Evolutionary conservation across 768 basidiomycete genomes (phyloP).

Genomic region (Hericium coralloides): DNA sequence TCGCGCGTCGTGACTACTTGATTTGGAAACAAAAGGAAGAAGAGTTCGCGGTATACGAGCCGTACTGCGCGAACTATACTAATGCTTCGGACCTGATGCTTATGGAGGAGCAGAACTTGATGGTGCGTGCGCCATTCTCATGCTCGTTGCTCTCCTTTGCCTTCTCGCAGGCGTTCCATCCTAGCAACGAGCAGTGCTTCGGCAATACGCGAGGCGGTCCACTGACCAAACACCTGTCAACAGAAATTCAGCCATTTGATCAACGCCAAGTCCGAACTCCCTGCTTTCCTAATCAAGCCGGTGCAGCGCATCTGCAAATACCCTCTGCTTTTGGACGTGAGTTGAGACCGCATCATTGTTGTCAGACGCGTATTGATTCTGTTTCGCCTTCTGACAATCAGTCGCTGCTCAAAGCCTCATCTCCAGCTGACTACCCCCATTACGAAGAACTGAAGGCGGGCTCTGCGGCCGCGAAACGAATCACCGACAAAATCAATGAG

Average conservation of each 20-base stretch:
- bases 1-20: conserved; percentile 2
- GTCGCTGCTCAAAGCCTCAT: conserved; percentile 71
- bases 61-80: conserved; percentile 94
- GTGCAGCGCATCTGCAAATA: conserved; percentile 99
- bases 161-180: not conserved
- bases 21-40: conserved; percentile 73
- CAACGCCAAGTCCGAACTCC: conserved; percentile 85
- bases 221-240: conserved; percentile 16
- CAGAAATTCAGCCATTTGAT: conserved; percentile 79
- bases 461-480: conserved; percentile 79
- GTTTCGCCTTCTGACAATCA: conserved; percentile 20
- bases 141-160: conserved; percentile 2
- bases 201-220: not conserved
- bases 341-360: conserved; percentile 21
- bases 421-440: conserved; percentile 52
- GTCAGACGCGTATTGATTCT: conserved; percentile 3
- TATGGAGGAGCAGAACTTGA: conserved; percentile 76
- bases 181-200: not conserved
- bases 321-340: conserved; percentile 84
- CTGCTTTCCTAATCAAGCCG: conserved; percentile 96
- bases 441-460: conserved; percentile 80
- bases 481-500: conserved; percentile 94
- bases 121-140: conserved; percentile 43
- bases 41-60: conserved; percentile 92
- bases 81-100: conserved; percentile 80